Conservation (phyloP, 257 asterid species). For the Avicennia marina region DNA sequence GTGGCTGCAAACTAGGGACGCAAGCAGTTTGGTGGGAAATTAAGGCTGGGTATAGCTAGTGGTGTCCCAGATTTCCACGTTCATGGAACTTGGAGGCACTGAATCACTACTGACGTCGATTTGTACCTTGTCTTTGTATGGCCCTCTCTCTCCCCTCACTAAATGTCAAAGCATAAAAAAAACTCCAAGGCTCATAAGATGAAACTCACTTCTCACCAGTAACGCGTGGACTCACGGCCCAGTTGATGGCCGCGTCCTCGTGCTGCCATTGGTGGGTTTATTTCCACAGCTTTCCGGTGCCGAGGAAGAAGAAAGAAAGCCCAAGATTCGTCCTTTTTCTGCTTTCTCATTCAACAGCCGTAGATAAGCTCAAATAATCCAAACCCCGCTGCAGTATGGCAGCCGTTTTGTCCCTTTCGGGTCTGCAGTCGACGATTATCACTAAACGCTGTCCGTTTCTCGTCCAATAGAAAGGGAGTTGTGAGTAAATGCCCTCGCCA, state of each 20-base stretch:
- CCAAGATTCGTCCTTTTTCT: neutral
- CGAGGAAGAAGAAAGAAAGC: too few relatives aligned
- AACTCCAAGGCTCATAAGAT: neutral
- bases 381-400: neutral
- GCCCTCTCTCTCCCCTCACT: neutral
- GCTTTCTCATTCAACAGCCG: neutral
- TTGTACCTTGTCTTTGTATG: constrained; percentile 13
- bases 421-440: too few relatives aligned
- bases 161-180: neutral
- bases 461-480: neutral
- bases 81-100: constrained; percentile 48
- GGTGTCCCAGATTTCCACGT: constrained; percentile 35
- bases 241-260: neutral
- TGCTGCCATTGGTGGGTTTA: constrained; percentile 1
- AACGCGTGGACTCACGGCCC: constrained; percentile 42
- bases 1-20: constrained; percentile 28
- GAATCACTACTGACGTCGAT: constrained; percentile 13
- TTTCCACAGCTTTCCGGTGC: neutral
- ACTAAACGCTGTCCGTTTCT: neutral
- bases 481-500: too few relatives aligned
- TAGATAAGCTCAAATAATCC: too few relatives aligned
- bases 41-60: constrained; percentile 13
- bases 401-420: neutral
- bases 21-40: constrained; percentile 36
- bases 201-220: constrained; percentile 1